Evolutionary conservation across 2,329 filamentous ascomycete species (phyloP), one percentile per base, ranked within the genome.

Genomic region (Penicillium sp.): DNA sequence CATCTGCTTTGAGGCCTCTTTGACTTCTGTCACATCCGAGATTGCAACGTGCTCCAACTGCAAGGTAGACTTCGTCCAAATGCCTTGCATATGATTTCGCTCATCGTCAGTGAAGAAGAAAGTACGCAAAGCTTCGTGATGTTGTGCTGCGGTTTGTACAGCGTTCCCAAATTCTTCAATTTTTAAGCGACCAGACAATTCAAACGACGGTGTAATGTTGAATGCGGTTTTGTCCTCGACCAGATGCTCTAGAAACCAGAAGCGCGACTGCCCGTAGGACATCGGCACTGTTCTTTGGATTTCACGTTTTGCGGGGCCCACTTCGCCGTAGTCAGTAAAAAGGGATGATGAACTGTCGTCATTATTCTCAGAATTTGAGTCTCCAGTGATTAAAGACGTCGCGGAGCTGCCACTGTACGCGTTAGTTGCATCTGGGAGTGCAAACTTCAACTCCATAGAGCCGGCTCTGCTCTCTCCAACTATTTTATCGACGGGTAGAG

Each of bases 201-300:
- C 58, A 53, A 71, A 67, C 0, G 50, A 64, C 1, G 71, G 61
- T 0, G 75, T 71, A 31, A 75, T 68, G 60, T 82, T 82, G 58
- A 73, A 76, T 2, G 74, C 73, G 0, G 73, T 76, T 8, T 68
- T 67, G 47, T 81, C 53, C 43, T 64, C 73, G 8, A 77, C 58
- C 2, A 66, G 50, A 1, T 58, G 57, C 5, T 42, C 59, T n/a
- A 69, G 45, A 38, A 69, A 69, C 76, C 76, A 81, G 59, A 80
- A 77, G 0, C 77, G 67, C 0, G 72, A 68, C 60, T 81, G 78
- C 8, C 66, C 72, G n/a, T 70, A 70, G 3, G 78, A 79, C 58
- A 80, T 74, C 6, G 58, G 63, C 9, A 56, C n/a, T 0, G 33
- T 51, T 33, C 58, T 55, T 35, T 59, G 43, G 29, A 63, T 29